Conservation (phyloP, 2,329 filamentous ascomycete genomes). For the Claviceps arundinis region DNA sequence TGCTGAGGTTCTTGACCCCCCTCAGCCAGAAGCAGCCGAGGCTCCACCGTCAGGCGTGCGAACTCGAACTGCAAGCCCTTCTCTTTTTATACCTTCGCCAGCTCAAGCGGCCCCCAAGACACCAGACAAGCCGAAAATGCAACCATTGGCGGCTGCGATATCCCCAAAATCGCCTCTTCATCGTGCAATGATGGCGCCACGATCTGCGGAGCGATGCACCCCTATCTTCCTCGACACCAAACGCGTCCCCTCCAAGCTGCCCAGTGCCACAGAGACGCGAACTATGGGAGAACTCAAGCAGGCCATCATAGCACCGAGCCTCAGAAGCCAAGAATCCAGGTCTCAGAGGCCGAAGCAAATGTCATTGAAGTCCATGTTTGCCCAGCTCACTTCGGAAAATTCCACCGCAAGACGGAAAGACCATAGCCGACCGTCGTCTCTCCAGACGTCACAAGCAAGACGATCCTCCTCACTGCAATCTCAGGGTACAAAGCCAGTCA, state of each 20-base stretch:
- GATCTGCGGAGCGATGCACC: conserved; percentile 6
- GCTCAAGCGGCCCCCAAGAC: not conserved
- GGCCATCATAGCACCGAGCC: conserved; percentile 4
- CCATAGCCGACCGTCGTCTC: not conserved
- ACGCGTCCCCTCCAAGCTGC: not conserved
- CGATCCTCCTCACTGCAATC: not conserved
- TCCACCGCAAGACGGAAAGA: not conserved
- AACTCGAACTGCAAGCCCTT: not conserved
- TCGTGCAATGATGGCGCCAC: conserved; percentile 3
- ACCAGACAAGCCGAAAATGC: not conserved
- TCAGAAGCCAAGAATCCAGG: not conserved
- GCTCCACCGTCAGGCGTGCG: not conserved
- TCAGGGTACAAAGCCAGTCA: not conserved
- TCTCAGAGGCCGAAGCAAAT: not conserved
- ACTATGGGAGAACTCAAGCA: conserved; percentile 6
- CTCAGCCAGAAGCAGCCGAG: not conserved
- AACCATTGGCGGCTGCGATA: not conserved
- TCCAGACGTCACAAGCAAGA: not conserved
- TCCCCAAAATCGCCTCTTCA: not conserved
- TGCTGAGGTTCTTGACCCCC: not conserved
- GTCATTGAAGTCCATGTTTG: not conserved
- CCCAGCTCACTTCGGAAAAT: not conserved
- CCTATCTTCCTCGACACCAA: conserved; percentile 4
- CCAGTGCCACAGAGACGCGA: conserved; percentile 1
- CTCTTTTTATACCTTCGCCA: conserved; percentile 1